Percentiles rank a stretch among this genome's conserved stretches.
Evolutionary conservation across 116 monocot genomes (phyloP).

Genomic region (Dioscorea cayenensis): DNA sequence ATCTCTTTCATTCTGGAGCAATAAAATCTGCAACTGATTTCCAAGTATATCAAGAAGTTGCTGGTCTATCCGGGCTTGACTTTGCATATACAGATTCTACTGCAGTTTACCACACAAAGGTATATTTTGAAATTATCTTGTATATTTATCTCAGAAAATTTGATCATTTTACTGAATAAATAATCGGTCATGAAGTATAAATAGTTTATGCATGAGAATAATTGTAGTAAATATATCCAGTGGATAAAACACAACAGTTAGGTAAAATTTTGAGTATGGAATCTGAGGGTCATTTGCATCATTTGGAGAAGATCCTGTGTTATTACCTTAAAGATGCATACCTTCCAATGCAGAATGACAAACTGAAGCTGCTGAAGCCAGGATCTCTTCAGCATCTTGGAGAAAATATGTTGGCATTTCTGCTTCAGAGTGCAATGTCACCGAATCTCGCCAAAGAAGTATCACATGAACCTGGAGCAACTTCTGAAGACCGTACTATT

Average conservation of each 20-base stretch:
- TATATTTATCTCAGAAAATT: no score
- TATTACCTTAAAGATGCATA: neutral
- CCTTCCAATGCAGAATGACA: constrained; percentile 76
- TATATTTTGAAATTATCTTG: constrained; percentile 2
- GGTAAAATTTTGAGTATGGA: no score
- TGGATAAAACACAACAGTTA: no score
- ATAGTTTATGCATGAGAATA: no score
- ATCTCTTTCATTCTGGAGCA: constrained; percentile 83
- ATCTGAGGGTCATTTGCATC: neutral
- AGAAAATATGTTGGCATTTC: constrained; percentile 94
- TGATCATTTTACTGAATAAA: no score
- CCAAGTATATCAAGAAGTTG: constrained; percentile 91
- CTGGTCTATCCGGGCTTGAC: constrained; percentile 87
- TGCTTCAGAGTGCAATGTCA: constrained; percentile 59
- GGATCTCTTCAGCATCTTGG: constrained; percentile 99
- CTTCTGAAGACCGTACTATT: constrained; percentile 25
- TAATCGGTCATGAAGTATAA: no score
- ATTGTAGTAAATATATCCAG: no score
- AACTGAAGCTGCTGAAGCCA: constrained; percentile 74
- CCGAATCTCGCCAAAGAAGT: constrained; percentile 31
- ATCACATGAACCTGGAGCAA: constrained; percentile 9
- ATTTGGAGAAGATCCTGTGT: neutral
- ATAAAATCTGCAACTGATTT: constrained; percentile 96
- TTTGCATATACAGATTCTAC: constrained; percentile 78
- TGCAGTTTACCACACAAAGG: constrained; percentile 98